Base-by-base conservation (phyloP, 176 grass and related monocot genomes). In the Musa troglodytarum region DNA sequence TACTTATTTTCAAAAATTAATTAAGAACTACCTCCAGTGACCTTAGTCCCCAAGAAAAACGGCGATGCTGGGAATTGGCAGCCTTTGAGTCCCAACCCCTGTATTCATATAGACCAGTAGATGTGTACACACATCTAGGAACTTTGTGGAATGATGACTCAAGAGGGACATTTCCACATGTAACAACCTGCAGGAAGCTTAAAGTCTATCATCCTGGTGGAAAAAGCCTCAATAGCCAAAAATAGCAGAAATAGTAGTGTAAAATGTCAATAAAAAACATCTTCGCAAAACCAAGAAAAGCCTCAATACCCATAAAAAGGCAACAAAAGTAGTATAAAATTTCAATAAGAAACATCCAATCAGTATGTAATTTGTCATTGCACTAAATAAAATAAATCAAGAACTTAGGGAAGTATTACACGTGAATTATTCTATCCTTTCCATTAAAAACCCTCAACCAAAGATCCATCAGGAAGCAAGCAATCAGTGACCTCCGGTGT, bases 101-200 rank as follows among this genome's bases (percentile, higher is more conserved):
- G 82, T 97, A 97, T 71, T 92, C 93, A 79, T 85, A 90, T 43
- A 97, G 65, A 75, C 83, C 82, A 68, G 93, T 92, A 52, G 93
- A 97, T 76, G 93, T 92, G 83, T 97, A 97, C 53, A 97, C 93
- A 64, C 93, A 96, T 83, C 93, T 92, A 19, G 93, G 93, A 34
- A 96, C 86, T 77, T 81, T 88, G 81, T 92, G 93, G 86, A 85
- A 96, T 49, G 93, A 92, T 24, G 93, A 96, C 80, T 96, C 93
- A 3, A 96, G 86, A 14, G 93, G 93, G 26, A 96, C 87, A 85
- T 96, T 96, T 83, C 90, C 89, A 79, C 93, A 96, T 49, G 93
- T 96, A 83, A 96, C 89, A 78, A 96, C 87, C 93, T 96, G 88
- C 25, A 43, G 34, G 10, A 29, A 52, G 69, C 29, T 8, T 73